phyloP scores from a whole-genome alignment of 2,329 filamentous ascomycete genomes.

The Fragosphaeria purpurea region DNA sequence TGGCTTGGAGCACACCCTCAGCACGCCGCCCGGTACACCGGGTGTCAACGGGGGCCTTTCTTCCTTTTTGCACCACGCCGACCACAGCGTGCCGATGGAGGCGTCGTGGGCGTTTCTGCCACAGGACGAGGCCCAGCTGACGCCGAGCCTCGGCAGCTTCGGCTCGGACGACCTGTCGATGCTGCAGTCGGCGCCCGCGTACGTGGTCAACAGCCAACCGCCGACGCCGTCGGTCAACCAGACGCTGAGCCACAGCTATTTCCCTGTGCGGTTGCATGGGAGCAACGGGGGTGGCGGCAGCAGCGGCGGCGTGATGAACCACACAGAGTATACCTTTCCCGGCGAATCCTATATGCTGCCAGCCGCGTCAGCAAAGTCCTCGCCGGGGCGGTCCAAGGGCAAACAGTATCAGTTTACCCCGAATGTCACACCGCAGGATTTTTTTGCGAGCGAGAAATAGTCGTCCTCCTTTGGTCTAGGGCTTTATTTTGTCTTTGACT shows the following conservation, averaged over 20 bases:
- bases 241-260: constrained; percentile 32
- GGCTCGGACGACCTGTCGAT: constrained; percentile 35
- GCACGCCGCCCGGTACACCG: constrained; percentile 10
- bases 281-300: constrained; percentile 11
- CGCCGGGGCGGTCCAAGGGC: constrained; percentile 26
- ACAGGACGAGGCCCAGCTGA: constrained; percentile 39
- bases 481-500: background rate
- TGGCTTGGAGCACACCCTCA: constrained; percentile 1
- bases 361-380: constrained; percentile 25
- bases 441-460: constrained; percentile 13
- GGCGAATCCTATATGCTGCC: constrained; percentile 28
- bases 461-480: background rate
- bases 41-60: background rate
- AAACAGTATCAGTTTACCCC: constrained; percentile 36
- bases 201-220: constrained; percentile 38
- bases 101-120: constrained; percentile 25
- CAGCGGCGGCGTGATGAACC: constrained; percentile 21
- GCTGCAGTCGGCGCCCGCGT: constrained; percentile 30
- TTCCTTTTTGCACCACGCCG: background rate
- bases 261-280: constrained; percentile 14
- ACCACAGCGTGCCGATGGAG: constrained; percentile 29
- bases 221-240: constrained; percentile 39
- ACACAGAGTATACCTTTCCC: constrained; percentile 43
- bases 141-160: constrained; percentile 35
- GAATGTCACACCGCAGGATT: constrained; percentile 35